phyloP scores from a whole-genome alignment of 495 filamentous ascomycete species.

The Symbiotaphrina buchneri region DNA sequence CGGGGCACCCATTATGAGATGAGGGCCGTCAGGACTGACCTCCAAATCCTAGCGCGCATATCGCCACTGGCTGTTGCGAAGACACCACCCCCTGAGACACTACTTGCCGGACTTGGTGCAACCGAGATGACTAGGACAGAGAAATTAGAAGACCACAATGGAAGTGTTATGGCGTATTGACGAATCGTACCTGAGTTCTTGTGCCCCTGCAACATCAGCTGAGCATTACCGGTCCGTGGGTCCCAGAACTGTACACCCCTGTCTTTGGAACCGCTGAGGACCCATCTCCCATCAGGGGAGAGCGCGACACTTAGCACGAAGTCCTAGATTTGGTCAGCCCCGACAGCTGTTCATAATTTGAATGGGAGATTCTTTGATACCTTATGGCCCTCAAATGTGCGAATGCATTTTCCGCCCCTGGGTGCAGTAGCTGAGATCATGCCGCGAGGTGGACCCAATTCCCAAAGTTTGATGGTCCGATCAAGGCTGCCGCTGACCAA shows the following conservation, averaged over 20 bases:
- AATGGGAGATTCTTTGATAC: slow-evolving; percentile 17
- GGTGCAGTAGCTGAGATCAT: slow-evolving; percentile 32
- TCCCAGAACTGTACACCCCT: slow-evolving; percentile 89
- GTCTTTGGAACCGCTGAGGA: slow-evolving; percentile 80
- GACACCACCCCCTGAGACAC: too few relatives aligned
- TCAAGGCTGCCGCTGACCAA: slow-evolving; percentile 78
- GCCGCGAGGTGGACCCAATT: slow-evolving; percentile 47
- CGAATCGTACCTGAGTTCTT: slow-evolving; percentile 52
- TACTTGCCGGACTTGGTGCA: slow-evolving; percentile 59
- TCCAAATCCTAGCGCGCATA: slow-evolving; percentile 83
- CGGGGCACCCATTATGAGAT: too few relatives aligned
- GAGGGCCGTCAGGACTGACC: too few relatives aligned
- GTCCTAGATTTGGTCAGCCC: slow-evolving; percentile 28
- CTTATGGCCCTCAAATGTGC: slow-evolving; percentile 81
- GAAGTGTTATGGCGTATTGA: slow-evolving; percentile 9
- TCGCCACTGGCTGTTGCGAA: slow-evolving; percentile 83
- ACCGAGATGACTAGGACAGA: slow-evolving; percentile 53
- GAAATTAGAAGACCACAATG: slow-evolving; percentile 4
- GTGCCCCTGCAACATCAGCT: slow-evolving; percentile 84
- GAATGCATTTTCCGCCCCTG: slow-evolving; percentile 62
- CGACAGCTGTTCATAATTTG: slow-evolving; percentile 4
- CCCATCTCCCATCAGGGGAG: slow-evolving; percentile 73
- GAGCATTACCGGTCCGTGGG: slow-evolving; percentile 62
- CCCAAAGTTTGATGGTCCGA: slow-evolving; percentile 94
- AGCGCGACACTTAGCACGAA: slow-evolving; percentile 79